Base-by-base conservation (phyloP, 352 stramenopile genomes). In the Pythium coloratum region DNA sequence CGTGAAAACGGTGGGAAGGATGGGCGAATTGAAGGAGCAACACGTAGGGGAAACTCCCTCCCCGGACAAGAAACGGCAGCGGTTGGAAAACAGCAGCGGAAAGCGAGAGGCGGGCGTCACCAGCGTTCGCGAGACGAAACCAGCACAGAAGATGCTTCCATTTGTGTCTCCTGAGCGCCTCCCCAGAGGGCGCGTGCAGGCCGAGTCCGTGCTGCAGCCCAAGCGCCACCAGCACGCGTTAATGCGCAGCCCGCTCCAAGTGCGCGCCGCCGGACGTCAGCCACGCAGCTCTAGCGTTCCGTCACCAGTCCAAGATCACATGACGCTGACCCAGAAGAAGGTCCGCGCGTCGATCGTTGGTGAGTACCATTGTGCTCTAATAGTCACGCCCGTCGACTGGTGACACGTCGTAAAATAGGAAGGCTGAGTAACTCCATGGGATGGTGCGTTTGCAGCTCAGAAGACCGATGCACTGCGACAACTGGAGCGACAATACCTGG, bases 401-500 rank as follows among this genome's bases (percentile, higher is more conserved):
- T 3, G n/a, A 53, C 40, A 51, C 10, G 5, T 18, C 10, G 12
- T 18, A 16, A 18, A 55, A 16, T 34, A 16, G n/a, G 18, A 32
- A 34, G 5, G 20, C 4, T 34, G 34, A 13, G 47, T 49, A 49
- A 49, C 3, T 8, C 36, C 16, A 60, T 64, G 63, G 14, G 63
- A 64, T 59, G 61, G 14, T 64, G 63, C 54, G 63, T 20, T 26
- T 69, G 12, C 42, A 78, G 72, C 59, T 24, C 61, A 73, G 42
- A 75, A 73, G 59, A 55, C n/a, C 46, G 53, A 67, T 33, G 59
- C 57, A 42, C 40, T 71, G 46, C 30, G 20, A n/a, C 55, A 71
- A 54, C 55, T 78, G 51, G 64, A 76, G 36, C 59, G 55, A 51
- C 64, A 73, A 55, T 73, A 78, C 55, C 46, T 57, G 13, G 33